These are phyloP conservation scores for Penicillium verhagenii DNA, from an alignment of 495 filamentous ascomycete genomes.

Conservation along the genomic window DNA sequence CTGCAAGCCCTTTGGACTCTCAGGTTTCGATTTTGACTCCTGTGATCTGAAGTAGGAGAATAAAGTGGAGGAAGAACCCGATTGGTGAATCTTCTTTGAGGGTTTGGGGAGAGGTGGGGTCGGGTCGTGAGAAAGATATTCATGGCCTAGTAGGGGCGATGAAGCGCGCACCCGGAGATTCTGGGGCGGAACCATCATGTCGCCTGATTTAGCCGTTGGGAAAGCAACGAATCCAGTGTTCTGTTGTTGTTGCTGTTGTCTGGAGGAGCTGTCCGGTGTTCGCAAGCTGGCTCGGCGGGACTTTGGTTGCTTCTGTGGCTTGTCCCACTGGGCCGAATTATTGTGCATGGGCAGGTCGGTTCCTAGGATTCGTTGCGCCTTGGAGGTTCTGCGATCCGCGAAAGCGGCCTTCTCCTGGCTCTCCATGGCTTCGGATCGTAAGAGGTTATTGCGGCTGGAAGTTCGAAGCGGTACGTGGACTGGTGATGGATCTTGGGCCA, in stretches of 20 bases:
- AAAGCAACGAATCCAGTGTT: constrained; percentile 25
- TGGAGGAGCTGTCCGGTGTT: constrained; percentile 26
- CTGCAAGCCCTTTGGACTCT: constrained; percentile 21
- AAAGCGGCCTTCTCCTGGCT: constrained; percentile 18
- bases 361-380: constrained; percentile 41
- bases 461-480: constrained; percentile 32
- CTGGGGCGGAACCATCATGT: constrained; percentile 21
- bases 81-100: constrained; percentile 34
- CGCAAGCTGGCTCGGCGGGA: constrained; percentile 29
- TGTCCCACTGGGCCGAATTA: constrained; percentile 2
- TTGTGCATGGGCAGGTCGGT: constrained; percentile 31
- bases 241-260: constrained; percentile 11
- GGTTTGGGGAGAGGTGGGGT: constrained; percentile 26
- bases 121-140: constrained; percentile 30
- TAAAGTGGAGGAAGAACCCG: constrained; percentile 37
- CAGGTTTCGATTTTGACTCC: constrained; percentile 19
- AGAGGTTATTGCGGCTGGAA: constrained; percentile 27
- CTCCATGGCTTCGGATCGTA: constrained; percentile 14
- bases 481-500: constrained; percentile 21
- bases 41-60: constrained; percentile 40
- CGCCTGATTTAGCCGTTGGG: constrained; percentile 16
- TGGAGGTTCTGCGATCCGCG: constrained; percentile 27
- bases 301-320: constrained; percentile 14
- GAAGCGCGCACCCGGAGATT: constrained; percentile 45
- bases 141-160: constrained; percentile 42